A percentile compares a stretch with the other conserved stretches of the same genome.
Evolutionary conservation across 176 grass and related monocot species (phyloP).

Genomic region (Aegilops sharonensis): DNA sequence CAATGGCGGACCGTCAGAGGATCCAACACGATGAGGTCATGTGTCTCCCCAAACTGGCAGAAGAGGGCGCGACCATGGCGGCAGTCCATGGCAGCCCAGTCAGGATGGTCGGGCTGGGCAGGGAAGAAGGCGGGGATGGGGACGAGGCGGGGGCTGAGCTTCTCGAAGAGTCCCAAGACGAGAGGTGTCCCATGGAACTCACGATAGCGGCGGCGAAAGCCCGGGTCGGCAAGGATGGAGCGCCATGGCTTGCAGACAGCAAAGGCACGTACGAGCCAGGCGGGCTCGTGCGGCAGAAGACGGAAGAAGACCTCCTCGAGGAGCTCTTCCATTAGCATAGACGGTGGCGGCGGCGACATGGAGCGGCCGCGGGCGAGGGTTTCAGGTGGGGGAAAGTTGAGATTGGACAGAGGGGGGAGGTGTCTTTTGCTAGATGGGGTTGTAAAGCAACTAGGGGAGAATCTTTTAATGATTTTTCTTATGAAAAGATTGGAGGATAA

Average conservation of each 20-base stretch:
- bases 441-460: no score
- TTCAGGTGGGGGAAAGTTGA: not conserved
- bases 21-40: not conserved
- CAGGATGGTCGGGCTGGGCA: not conserved
- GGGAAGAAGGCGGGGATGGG: not conserved
- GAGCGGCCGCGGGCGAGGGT: not conserved
- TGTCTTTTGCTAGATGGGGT: no score
- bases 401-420: not conserved
- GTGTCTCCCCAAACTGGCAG: not conserved
- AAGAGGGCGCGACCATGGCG: not conserved
- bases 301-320: not conserved
- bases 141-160: not conserved
- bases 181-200: not conserved
- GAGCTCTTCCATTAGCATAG: not conserved
- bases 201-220: constrained; percentile 20
- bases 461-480: no score
- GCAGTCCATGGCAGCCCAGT: not conserved
- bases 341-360: not conserved
- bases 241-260: not conserved
- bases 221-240: not conserved
- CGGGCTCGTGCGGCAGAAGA: not conserved
- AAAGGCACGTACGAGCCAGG: not conserved
- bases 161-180: not conserved
- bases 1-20: not conserved
- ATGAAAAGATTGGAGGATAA: no score